Base-by-base conservation (phyloP, 179 eudicot species). In the Amaranthus tricolor region DNA sequence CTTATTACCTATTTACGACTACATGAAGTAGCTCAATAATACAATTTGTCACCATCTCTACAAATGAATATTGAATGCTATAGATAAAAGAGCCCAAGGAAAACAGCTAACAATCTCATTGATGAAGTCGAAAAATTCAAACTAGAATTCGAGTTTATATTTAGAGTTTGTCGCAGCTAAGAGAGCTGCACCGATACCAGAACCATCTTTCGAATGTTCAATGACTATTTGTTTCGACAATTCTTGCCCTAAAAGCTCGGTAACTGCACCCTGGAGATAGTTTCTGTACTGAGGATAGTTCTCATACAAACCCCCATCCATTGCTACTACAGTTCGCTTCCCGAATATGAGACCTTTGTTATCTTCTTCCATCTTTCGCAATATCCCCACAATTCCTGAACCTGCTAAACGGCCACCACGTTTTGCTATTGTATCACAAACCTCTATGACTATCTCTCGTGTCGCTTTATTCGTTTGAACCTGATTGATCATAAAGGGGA, bases 161-260 rank as follows among this genome's bases (percentile, higher is more conserved):
- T 76, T 87, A 2, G 95, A 90, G 58, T 90, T 89, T 66, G 92
- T 69, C 24, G 97, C 96, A 70, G 97, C 97, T 74, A 92, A 75
- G 21, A 92, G 90, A 72, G 96, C 96, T 31, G 97, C 96, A 47
- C 97, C 97, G 17, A 90, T 90, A 19, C 96, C 97, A 44, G 96
- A 92, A 43, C 92, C 91, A 65, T 90, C 97, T 75, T 92, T 89
- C 0, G 91, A 77, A 60, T 85, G 94, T 75, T 92, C 87, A 6
- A 93, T 88, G 20, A 90, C 77, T 51, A 93, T 47, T 48, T 84
- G 84, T 68, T 79, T 74, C 0, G 96, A 79, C 19, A 78, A 24
- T 50, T 84, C 89, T 0, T 70, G 60, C 24, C 97, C 97, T n/a
- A 93, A 74, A 64, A 90, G 84, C 66, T 93, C 94, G 0, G 55